phyloP scores from a whole-genome alignment of 495 filamentous ascomycete genomes.

The Penicillium cinerascens region DNA sequence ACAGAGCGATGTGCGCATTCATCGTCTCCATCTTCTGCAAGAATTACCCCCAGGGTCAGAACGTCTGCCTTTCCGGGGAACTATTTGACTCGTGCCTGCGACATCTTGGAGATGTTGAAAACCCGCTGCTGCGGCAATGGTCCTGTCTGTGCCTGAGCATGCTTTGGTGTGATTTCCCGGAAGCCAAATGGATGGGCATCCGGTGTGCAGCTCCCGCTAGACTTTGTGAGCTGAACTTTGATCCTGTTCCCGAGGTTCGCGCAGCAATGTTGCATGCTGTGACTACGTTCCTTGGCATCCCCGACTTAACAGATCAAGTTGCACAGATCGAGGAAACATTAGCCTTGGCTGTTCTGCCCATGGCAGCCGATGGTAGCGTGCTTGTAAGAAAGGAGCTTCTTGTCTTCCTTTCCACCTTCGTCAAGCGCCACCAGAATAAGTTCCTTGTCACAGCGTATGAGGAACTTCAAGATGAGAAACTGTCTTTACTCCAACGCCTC shows the following conservation, averaged over 20 bases:
- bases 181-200: constrained; percentile 95
- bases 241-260: constrained; percentile 87
- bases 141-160: constrained; percentile 94
- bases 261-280: constrained; percentile 90
- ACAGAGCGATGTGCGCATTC: constrained; percentile 98
- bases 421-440: constrained; percentile 85
- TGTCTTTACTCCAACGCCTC: constrained; percentile 52
- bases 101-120: constrained; percentile 79
- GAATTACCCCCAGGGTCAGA: constrained; percentile 83
- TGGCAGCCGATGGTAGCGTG: constrained; percentile 86
- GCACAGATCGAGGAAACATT: constrained; percentile 84
- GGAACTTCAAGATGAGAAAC: constrained; percentile 80
- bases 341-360: constrained; percentile 76
- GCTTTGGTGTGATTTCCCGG: constrained; percentile 84
- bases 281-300: constrained; percentile 89
- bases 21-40: constrained; percentile 97
- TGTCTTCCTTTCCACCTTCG: constrained; percentile 90
- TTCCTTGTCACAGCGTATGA: constrained; percentile 91
- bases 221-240: constrained; percentile 74
- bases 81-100: constrained; percentile 79
- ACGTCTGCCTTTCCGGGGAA: constrained; percentile 74
- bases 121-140: constrained; percentile 90
- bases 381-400: constrained; percentile 90
- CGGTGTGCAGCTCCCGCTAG: constrained; percentile 72
- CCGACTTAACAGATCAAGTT: constrained; percentile 87